Evolutionary conservation across 176 grass and related monocot genomes (phyloP).

Genomic region (Oryza longistaminata): DNA sequence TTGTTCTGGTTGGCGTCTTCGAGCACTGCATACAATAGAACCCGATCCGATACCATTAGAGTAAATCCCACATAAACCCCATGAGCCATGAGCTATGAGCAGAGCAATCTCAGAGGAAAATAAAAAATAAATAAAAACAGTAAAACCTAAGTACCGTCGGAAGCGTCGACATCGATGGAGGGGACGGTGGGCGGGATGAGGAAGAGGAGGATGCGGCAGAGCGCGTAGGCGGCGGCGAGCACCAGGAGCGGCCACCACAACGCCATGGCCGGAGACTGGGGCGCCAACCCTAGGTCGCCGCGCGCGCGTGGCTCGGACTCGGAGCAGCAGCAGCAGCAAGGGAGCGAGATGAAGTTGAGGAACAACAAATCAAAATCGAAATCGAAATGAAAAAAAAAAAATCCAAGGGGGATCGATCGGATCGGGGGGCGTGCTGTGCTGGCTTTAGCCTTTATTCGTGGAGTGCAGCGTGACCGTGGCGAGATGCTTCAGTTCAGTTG

Average conservation of each 20-base stretch:
- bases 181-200: slow-evolving; percentile 93
- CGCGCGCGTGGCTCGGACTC: too few species aligned
- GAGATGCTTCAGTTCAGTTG: too few species aligned
- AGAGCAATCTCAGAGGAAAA: neutral
- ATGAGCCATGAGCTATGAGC: too few species aligned
- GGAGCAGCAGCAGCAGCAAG: too few species aligned
- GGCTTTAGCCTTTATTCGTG: too few species aligned
- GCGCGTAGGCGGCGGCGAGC: slow-evolving; percentile 67
- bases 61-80: slow-evolving; percentile 23
- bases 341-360: too few species aligned
- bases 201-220: slow-evolving; percentile 87
- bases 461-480: too few species aligned
- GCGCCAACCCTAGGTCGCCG: neutral
- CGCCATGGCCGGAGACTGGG: slow-evolving; percentile 39
- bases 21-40: slow-evolving; percentile 56
- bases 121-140: neutral
- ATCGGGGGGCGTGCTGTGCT: too few species aligned
- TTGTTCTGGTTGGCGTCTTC: slow-evolving; percentile 70
- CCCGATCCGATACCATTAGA: neutral
- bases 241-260: slow-evolving; percentile 97
- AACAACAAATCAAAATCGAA: too few species aligned
- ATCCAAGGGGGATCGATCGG: too few species aligned
- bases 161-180: slow-evolving; percentile 90
- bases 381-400: too few species aligned
- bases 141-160: slow-evolving; percentile 52